Conservation (phyloP, 2,329 filamentous ascomycete genomes). For the Grosmannia penicillata region DNA sequence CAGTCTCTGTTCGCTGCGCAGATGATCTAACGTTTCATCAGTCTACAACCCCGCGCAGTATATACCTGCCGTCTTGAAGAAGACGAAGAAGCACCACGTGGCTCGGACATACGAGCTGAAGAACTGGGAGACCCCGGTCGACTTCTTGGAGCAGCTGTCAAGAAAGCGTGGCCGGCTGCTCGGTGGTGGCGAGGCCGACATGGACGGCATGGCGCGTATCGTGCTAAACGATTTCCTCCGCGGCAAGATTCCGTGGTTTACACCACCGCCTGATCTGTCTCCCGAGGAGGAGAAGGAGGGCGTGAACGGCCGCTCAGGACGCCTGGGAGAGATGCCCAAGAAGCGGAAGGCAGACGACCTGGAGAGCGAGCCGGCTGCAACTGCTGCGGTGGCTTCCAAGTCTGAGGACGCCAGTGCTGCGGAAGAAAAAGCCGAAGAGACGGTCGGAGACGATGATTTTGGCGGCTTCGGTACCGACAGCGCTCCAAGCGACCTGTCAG, state of each 20-base stretch:
- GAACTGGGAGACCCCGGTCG: constrained; percentile 59
- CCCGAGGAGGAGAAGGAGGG: constrained; percentile 30
- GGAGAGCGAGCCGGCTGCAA: constrained; percentile 26
- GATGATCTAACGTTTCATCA: neutral
- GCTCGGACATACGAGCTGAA: constrained; percentile 86
- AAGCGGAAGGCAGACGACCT: constrained; percentile 54
- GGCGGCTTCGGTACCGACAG: constrained; percentile 32
- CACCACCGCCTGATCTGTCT: constrained; percentile 52
- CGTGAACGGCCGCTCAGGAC: constrained; percentile 59
- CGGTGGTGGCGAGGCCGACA: constrained; percentile 74
- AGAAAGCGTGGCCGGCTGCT: constrained; percentile 75
- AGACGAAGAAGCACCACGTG: constrained; percentile 75
- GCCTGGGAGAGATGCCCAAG: constrained; percentile 73
- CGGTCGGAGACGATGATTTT: constrained; percentile 27
- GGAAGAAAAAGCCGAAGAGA: constrained; percentile 39
- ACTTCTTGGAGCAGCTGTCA: constrained; percentile 77
- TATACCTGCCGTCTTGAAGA: constrained; percentile 65
- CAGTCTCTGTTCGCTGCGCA: no score
- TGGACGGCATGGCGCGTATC: constrained; percentile 93
- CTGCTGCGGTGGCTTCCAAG: no score
- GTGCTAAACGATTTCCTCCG: constrained; percentile 91
- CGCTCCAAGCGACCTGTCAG: constrained; percentile 15
- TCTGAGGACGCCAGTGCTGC: neutral
- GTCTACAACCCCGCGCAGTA: constrained; percentile 96
- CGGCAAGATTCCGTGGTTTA: constrained; percentile 95